Percentiles rank a stretch among this genome's conserved stretches.
These are phyloP conservation scores for Lepidium aucheri DNA, from an alignment of 345 rosid species.

Conservation along the genomic window DNA sequence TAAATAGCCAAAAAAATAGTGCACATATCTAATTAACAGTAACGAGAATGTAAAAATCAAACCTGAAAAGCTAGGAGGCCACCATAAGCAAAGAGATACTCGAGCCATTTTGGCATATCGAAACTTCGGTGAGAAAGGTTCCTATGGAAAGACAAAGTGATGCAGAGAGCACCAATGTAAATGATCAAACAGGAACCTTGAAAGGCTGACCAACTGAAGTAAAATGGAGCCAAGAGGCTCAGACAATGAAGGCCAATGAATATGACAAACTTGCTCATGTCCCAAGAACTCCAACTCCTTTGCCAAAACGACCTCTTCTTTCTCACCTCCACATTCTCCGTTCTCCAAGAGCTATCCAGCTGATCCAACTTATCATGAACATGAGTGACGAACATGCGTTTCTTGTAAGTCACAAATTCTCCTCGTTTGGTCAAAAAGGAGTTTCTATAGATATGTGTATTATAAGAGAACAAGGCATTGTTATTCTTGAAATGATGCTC, in stretches of 20 bases:
- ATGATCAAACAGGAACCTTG: slow-evolving; percentile 33
- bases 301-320: slow-evolving; percentile 30
- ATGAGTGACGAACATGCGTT: too few relatives aligned
- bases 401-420: too few relatives aligned
- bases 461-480: too few relatives aligned
- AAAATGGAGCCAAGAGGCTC: slow-evolving; percentile 47
- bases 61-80: slow-evolving; percentile 65
- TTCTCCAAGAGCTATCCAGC: too few relatives aligned
- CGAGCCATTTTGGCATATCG: slow-evolving; percentile 66
- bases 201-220: slow-evolving; percentile 53
- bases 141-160: slow-evolving; percentile 52
- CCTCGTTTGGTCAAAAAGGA: too few relatives aligned
- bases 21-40: not conserved
- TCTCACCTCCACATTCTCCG: slow-evolving; percentile 28
- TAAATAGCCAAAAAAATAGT: not conserved
- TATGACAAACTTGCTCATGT: slow-evolving; percentile 28
- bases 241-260: slow-evolving; percentile 48
- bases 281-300: slow-evolving; percentile 47
- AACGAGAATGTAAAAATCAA: not conserved
- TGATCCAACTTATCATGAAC: too few relatives aligned
- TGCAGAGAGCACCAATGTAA: slow-evolving; percentile 44
- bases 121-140: slow-evolving; percentile 64
- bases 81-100: slow-evolving; percentile 63
- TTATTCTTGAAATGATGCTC: too few relatives aligned
- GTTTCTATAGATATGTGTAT: too few relatives aligned